A percentile compares a stretch with the other conserved stretches of the same genome.
phyloP scores from a whole-genome alignment of 129 eudicot species.

The Centrapalus pauciflorus region DNA sequence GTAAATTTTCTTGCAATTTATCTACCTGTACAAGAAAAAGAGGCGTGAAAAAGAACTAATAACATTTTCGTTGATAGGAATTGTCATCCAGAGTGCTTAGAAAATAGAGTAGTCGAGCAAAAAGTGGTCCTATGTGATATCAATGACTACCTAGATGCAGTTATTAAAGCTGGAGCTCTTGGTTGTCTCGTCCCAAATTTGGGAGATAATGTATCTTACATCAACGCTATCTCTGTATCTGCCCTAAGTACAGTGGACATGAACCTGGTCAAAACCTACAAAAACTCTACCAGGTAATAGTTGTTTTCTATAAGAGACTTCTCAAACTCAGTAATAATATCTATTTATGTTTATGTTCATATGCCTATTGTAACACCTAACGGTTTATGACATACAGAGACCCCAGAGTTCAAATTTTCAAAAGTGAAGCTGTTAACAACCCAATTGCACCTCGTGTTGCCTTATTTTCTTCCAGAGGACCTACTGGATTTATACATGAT shows the following conservation, averaged over 20 bases:
- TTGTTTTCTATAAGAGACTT: too few species aligned
- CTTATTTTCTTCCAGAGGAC: constrained; percentile 43
- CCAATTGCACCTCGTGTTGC: constrained; percentile 34
- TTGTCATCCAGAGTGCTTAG: constrained; percentile 24
- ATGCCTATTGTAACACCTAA: too few species aligned
- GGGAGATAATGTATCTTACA: neutral
- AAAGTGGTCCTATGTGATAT: constrained; percentile 38
- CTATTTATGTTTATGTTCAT: neutral
- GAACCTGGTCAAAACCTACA: constrained; percentile 14
- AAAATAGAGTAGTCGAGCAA: constrained; percentile 22
- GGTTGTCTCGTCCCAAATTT: constrained; percentile 14
- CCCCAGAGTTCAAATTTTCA: constrained; percentile 5
- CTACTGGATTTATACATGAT: constrained; percentile 20
- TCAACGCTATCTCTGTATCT: constrained; percentile 15
- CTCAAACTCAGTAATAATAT: too few species aligned
- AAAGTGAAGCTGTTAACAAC: constrained; percentile 12
- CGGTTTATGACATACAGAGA: neutral
- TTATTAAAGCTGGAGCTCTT: constrained; percentile 23
- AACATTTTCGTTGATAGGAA: neutral
- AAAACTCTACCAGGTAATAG: constrained; percentile 30
- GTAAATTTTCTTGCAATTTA: constrained; percentile 1
- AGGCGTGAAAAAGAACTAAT: neutral
- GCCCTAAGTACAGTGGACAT: neutral
- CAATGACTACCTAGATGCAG: neutral
- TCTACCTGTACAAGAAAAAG: too few species aligned